Evolutionary conservation across 768 basidiomycete genomes (phyloP).

Genomic region (Neoboletus brunneissimus): DNA sequence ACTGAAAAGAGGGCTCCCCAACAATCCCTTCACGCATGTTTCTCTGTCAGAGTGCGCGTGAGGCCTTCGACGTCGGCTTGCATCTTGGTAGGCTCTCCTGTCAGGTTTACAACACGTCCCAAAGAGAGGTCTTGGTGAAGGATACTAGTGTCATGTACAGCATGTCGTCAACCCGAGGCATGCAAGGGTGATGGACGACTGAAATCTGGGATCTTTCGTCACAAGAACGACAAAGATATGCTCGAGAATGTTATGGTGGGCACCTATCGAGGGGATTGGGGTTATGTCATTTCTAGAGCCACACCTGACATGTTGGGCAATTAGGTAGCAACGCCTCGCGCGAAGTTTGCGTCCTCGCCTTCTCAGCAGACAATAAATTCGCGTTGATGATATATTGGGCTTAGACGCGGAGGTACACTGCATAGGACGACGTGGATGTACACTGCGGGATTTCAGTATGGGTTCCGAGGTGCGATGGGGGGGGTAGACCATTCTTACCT

Average conservation of each 20-base stretch:
- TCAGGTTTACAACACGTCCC: not conserved
- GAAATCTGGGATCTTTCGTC: too few relatives aligned
- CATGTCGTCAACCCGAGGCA: not conserved
- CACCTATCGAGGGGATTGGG: not conserved
- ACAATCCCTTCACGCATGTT: not conserved
- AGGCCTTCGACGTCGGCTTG: too few relatives aligned
- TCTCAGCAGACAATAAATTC: not conserved
- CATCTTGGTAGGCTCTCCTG: not conserved
- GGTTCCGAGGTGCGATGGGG: not conserved
- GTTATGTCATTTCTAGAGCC: not conserved
- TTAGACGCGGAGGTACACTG: not conserved
- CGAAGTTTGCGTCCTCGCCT: not conserved
- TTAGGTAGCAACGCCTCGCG: not conserved
- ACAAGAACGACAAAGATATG: too few relatives aligned
- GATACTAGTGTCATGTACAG: not conserved
- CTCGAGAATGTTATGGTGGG: not conserved
- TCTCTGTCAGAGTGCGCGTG: not conserved
- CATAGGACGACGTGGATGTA: not conserved
- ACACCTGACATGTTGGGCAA: not conserved
- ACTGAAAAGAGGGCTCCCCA: too few relatives aligned
- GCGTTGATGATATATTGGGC: not conserved
- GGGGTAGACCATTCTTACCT: not conserved
- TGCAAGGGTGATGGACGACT: not conserved
- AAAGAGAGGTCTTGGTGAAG: not conserved
- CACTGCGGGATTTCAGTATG: not conserved